Conservation (phyloP, 2,329 filamentous ascomycete species). For the Pleoardoris graminearum region DNA sequence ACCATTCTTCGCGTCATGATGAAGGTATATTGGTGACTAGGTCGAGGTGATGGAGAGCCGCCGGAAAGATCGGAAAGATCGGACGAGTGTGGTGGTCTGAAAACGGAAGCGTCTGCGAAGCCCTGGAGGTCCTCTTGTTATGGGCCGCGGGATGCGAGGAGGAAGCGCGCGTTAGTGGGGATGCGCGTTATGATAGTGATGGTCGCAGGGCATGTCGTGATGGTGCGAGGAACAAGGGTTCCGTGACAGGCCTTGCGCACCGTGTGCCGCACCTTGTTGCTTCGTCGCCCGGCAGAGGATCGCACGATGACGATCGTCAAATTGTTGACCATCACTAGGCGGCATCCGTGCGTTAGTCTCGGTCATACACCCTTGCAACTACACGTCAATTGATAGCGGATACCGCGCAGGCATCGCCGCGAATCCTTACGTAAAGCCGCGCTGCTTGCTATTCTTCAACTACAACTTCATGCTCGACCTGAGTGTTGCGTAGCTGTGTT, state of each 20-base stretch:
- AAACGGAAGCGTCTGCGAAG: neutral
- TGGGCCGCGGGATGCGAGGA: slow-evolving; percentile 1
- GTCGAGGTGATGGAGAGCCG: neutral
- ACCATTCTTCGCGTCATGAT: slow-evolving; percentile 54
- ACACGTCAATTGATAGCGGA: slow-evolving; percentile 16
- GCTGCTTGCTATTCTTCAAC: neutral
- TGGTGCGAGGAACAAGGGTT: slow-evolving; percentile 1
- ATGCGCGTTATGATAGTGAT: neutral
- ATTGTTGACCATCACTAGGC: slow-evolving; percentile 7
- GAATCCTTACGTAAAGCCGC: neutral
- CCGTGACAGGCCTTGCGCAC: neutral
- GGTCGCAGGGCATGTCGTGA: slow-evolving; percentile 5
- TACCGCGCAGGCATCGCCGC: slow-evolving; percentile 5
- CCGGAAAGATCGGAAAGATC: neutral
- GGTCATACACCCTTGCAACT: slow-evolving; percentile 7
- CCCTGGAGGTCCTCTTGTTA: slow-evolving; percentile 1
- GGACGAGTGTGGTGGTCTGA: slow-evolving; percentile 8
- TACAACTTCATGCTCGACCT: neutral
- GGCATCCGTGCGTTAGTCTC: neutral
- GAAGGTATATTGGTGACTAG: neutral
- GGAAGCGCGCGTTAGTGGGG: neutral
- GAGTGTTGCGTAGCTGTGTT: too few species aligned
- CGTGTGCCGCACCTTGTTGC: slow-evolving; percentile 2
- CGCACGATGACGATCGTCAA: slow-evolving; percentile 17
- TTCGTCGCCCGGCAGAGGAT: slow-evolving; percentile 7